Percentiles rank a stretch among this genome's conserved stretches.
These are phyloP conservation scores for Rhododendron ovatum DNA, from an alignment of 148 eudicot genomes.

Conservation along the genomic window DNA sequence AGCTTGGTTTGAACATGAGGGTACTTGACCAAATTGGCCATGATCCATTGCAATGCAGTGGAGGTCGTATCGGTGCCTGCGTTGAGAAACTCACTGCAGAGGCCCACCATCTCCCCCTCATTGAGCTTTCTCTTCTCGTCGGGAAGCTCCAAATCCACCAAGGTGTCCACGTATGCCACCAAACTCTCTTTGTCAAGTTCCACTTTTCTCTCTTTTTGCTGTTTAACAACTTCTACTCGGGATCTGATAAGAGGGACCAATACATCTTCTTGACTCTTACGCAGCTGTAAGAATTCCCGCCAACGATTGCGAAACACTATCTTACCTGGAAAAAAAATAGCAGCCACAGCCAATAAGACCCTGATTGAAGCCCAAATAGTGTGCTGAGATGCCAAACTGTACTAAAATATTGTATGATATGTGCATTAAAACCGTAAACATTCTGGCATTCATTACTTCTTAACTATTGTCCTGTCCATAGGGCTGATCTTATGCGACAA, in stretches of 20 bases:
- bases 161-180: conserved; percentile 58
- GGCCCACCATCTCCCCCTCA: conserved; percentile 37
- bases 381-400: not conserved
- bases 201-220: not conserved
- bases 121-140: conserved; percentile 34
- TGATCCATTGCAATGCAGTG: conserved; percentile 65
- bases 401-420: not conserved
- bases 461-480: not conserved
- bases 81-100: conserved; percentile 52
- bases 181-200: conserved; percentile 6
- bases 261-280: conserved; percentile 25
- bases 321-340: conserved; percentile 18
- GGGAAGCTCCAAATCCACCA: conserved; percentile 39
- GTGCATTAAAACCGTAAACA: not conserved
- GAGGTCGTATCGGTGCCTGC: conserved; percentile 78
- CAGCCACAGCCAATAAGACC: not conserved
- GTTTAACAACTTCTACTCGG: conserved; percentile 18
- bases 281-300: conserved; percentile 36
- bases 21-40: conserved; percentile 69
- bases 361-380: not conserved
- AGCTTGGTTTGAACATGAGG: conserved; percentile 47
- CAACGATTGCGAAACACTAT: conserved; percentile 49
- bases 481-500: not conserved
- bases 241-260: conserved; percentile 49
- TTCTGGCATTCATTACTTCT: not conserved